These are phyloP conservation scores for Spathaspora hagerdaliae DNA, from an alignment of 805 yeast genomes.

Conservation along the genomic window DNA sequence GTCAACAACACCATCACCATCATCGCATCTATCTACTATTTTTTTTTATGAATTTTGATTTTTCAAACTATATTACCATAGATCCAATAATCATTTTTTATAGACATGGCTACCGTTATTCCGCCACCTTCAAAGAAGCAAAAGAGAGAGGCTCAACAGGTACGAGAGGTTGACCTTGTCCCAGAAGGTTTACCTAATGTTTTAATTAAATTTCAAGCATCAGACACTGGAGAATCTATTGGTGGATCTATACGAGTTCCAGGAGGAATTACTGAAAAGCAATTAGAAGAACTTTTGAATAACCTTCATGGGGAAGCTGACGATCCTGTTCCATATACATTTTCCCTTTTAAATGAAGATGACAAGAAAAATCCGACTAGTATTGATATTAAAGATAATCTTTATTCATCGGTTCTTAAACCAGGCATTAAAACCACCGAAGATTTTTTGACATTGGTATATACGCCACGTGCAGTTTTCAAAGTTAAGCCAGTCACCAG, in stretches of 20 bases:
- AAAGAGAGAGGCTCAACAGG: constrained; percentile 76
- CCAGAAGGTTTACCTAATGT: constrained; percentile 86
- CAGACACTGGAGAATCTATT: constrained; percentile 82
- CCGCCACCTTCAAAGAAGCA: constrained; percentile 95
- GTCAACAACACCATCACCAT: not conserved
- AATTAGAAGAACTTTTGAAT: constrained; percentile 83
- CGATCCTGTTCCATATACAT: constrained; percentile 88
- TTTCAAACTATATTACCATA: too few relatives aligned
- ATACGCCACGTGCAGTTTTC: constrained; percentile 93
- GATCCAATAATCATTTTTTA: not conserved
- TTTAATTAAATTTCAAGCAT: constrained; percentile 82
- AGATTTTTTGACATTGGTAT: constrained; percentile 85
- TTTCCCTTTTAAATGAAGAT: constrained; percentile 54
- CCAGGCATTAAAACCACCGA: constrained; percentile 89
- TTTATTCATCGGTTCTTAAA: constrained; percentile 76
- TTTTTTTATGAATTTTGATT: too few relatives aligned
- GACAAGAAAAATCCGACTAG: constrained; percentile 34
- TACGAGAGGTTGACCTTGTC: constrained; percentile 65
- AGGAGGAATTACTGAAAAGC: constrained; percentile 78
- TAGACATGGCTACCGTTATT: constrained; percentile 77
- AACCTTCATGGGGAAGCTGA: constrained; percentile 66
- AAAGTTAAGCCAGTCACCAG: constrained; percentile 89
- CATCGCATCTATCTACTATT: not conserved
- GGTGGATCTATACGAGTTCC: constrained; percentile 91
- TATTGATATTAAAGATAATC: constrained; percentile 71